These are phyloP conservation scores for Eucalyptus melliodora DNA, from an alignment of 345 rosid species.

Conservation along the genomic window DNA sequence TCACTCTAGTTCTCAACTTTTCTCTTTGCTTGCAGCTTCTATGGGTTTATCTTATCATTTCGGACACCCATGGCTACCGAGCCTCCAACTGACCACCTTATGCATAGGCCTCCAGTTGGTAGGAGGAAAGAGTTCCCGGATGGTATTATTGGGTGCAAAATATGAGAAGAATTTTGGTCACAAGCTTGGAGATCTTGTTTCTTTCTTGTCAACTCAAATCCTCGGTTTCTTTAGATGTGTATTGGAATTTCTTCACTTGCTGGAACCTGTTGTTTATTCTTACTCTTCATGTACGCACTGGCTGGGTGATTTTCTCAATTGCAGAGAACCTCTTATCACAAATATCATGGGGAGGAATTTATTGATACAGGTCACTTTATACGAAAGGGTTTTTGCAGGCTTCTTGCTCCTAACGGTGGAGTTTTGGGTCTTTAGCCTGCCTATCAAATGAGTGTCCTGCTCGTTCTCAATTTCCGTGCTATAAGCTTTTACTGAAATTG, in stretches of 20 bases:
- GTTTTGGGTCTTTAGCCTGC: slow-evolving; percentile 35
- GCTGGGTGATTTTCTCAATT: no score
- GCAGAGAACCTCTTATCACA: no score
- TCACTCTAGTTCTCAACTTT: background rate
- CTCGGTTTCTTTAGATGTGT: background rate
- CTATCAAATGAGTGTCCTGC: slow-evolving; percentile 68
- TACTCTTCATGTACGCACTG: no score
- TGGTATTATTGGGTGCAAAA: background rate
- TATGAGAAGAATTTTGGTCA: background rate
- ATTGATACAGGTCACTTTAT: slow-evolving; percentile 44
- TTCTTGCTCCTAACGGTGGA: background rate
- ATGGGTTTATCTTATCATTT: slow-evolving; percentile 87
- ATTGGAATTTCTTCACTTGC: no score
- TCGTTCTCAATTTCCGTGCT: slow-evolving; percentile 64
- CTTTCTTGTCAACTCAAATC: background rate
- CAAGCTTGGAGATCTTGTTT: background rate
- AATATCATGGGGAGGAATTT: slow-evolving; percentile 86
- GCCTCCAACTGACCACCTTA: slow-evolving; percentile 92
- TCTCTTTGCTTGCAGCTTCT: slow-evolving; percentile 45
- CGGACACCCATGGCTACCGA: slow-evolving; percentile 99
- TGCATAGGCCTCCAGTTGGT: slow-evolving; percentile 34
- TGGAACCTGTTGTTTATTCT: no score
- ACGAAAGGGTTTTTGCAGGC: background rate
- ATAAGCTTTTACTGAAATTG: slow-evolving; percentile 36
- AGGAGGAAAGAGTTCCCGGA: slow-evolving; percentile 40